A percentile compares a stretch with the other conserved stretches of the same genome.
phyloP scores from a whole-genome alignment of 2,329 filamentous ascomycete genomes.

The Calonectria hongkongensis region DNA sequence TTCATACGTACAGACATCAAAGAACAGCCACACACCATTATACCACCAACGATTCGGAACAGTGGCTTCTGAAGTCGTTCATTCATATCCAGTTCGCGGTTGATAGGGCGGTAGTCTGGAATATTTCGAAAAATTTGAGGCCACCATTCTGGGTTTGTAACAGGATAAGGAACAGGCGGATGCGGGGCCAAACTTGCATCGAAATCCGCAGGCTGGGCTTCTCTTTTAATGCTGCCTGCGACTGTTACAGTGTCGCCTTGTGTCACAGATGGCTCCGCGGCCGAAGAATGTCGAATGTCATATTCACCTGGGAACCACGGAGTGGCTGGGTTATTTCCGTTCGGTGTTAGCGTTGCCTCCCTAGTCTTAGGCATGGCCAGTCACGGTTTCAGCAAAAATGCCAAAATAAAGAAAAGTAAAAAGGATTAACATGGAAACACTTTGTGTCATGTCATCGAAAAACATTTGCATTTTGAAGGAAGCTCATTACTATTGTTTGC shows the following conservation, averaged over 20 bases:
- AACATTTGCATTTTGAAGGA: background rate
- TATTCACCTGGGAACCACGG: background rate
- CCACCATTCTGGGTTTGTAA: conserved; percentile 17
- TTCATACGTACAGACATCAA: conserved; percentile 3
- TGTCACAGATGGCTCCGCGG: background rate
- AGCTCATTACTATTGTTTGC: no score
- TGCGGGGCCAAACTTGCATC: conserved; percentile 10
- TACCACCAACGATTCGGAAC: background rate
- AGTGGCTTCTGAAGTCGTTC: conserved; percentile 8
- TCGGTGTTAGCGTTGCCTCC: background rate
- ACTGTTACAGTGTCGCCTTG: background rate
- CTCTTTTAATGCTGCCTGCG: background rate
- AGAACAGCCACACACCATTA: conserved; percentile 18
- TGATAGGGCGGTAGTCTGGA: conserved; percentile 20
- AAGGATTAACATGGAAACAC: background rate
- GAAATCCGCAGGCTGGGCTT: conserved; percentile 10
- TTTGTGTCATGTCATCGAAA: background rate
- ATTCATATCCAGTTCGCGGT: background rate
- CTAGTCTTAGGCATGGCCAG: background rate
- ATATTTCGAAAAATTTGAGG: background rate
- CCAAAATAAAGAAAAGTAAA: background rate
- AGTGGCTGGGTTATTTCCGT: background rate
- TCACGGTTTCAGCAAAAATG: background rate
- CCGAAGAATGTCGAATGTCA: conserved; percentile 9
- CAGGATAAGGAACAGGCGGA: conserved; percentile 2